Base-by-base conservation (phyloP, 2,329 filamentous ascomycete species). In the Bretziella fagacearum region DNA sequence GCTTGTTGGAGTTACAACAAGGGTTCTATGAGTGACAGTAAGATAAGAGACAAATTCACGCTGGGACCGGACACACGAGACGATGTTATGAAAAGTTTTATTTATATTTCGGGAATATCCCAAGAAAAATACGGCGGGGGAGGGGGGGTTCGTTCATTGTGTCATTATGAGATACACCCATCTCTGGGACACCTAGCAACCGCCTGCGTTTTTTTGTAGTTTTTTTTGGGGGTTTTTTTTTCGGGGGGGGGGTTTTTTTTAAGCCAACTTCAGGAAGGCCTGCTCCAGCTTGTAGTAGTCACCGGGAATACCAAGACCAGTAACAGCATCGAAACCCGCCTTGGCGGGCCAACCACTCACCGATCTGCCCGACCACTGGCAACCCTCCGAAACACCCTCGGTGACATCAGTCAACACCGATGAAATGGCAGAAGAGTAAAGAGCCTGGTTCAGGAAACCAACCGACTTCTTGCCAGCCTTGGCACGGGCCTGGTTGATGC, bases 401-500 rank as follows among this genome's bases (percentile, higher is more conserved):
- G 58, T 62, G 2, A 69, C 60, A 41, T 73, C 70, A 49, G 57
- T 56, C 17, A 71, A 54, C 5, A 60, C 59, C 0, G 43, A 52
- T 29, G 57, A 58, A 18, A 68, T 63, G 44, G 57, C 49, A 1
- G 53, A 40, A 2, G 61, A 61, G 53, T 74, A 73, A 22, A 74
- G 56, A 33, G 57, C 53, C 23, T 65, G 63, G 52, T 75, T 77
- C 29, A 75, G 57, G 60, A 69, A 77, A 0, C 73, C 74, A 6
- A 75, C 56, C 1, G 64, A 58, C 4, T 58, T 55, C 62, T 69
- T 72, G 3, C 69, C 68, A 2, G 57, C 58, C 2, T 65, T 59
- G 40, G 73, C 55, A n/a, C 71, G 59, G 46, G 63, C 66, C 48
- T 74, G 71, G 50, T 76, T 74, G 47, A 74, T 62, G 3, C 73